Evolutionary conservation across 2,329 filamentous ascomycete genomes (phyloP), one percentile per base, ranked within the genome.

Genomic region (Ophiocordyceps camponoti-leonardi): DNA sequence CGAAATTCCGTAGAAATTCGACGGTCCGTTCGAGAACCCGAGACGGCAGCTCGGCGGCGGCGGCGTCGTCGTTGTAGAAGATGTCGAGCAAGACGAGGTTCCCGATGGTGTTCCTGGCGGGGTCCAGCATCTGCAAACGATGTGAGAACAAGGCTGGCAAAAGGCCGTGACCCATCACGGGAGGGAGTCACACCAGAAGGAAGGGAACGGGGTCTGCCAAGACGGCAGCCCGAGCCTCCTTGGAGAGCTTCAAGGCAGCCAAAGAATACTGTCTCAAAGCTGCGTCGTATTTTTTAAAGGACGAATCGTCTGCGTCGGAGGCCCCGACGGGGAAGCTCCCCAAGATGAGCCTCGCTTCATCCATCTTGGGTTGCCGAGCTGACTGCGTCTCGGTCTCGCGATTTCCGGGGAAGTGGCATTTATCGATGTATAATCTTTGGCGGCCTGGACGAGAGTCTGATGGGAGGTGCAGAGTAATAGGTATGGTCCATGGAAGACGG

Each of bases 51-150:
- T 61, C n/a, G n/a, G n/a, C n/a, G n/a, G n/a, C n/a, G n/a, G n/a
- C 19, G 60, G 53, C n/a, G 12, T 48, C 41, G 6, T 47, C 45
- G 30, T 57, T 52, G 31, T 67, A 48, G 30, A 68, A 53, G 30
- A 58, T 53, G 47, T 69, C 63, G 45, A 78, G 59, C 39, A 77
- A 50, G 44, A 61, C 55, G 30, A 75, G 62, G 53, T 68, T 73
- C 22, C 72, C 72, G 46, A 75, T 65, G 8, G 73, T 71, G 52
- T 78, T 62, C 41, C 61, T 46, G 8, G 62, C 57, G 1, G 73
- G 70, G 49, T 75, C 56, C 23, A 77, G 54, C 13, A 61, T 54
- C 68, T 76, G 43, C 10, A 35, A 13, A 41, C 3, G 6, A 22
- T 19, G 20, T 11, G 12, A 14, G 12, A 35, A 35, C 6, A 31